Base-by-base conservation (phyloP, 2,329 filamentous ascomycete species). In the Parastagonospora avenae region DNA sequence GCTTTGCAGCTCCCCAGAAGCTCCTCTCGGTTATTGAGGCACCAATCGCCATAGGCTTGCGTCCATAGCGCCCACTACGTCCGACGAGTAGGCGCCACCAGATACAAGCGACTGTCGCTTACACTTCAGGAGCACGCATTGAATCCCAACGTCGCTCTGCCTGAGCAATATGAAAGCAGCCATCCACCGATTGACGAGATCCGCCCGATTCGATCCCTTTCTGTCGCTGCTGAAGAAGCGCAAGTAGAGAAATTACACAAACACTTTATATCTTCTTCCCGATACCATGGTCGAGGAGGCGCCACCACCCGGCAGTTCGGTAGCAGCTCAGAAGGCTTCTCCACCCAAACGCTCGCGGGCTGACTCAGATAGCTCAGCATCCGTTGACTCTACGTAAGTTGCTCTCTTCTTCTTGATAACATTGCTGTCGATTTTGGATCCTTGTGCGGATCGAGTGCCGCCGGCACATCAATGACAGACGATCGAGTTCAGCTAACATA, bases 261-360 rank as follows among this genome's bases (percentile, higher is more conserved):
- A 4, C 19, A 24, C 41, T 14, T 19, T 50, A 52, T 55, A 9
- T 55, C 54, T 54, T 48, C 59, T 57, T 62, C 69, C 69, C 69
- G 66, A 55, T 50, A 58, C 69, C 69, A 73, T 72, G 70, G 69
- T 70, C 43, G 58, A 63, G 67, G 64, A 54, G 57, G 66, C 63
- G 70, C 69, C 70, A 71, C 68, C 54, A 67, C 68, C 70, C 70
- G 69, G 67, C 55, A 60, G 62, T 55, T 55, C 55, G 69, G 70
- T 61, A 61, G 63, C 57, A 60, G 60, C 68, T 71, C 64, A 64
- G 63, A 72, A 65, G 62, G 60, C 58, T 60, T 59, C 62, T 63
- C 62, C 59, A 60, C 61, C 62, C 57, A 72, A 71, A 63, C 70
- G 68, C 47, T 51, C 53, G 35, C 63, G 68, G 57, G 54, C 65